Evolutionary conservation across 2,329 filamentous ascomycete genomes (phyloP).

Genomic region (Coniochaeta hoffmannii): DNA sequence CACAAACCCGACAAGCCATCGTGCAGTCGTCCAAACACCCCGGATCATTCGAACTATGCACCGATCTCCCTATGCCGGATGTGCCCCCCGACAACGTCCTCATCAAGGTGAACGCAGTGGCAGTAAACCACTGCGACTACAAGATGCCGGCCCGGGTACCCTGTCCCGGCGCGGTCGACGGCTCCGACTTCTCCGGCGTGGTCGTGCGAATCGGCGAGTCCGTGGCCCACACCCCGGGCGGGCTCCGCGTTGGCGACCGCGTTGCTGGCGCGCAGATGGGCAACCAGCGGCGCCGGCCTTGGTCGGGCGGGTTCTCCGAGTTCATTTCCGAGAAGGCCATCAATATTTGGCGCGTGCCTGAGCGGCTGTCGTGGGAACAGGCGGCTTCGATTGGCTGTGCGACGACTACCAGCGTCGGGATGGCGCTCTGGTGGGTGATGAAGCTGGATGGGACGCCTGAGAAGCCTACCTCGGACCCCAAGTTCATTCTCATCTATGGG

Average conservation of each 20-base stretch:
- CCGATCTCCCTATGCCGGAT: conserved; percentile 4
- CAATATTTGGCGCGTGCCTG: conserved; percentile 9
- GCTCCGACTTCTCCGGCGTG: conserved; percentile 22
- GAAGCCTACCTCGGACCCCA: conserved; percentile 7
- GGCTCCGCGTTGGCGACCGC: conserved; percentile 19
- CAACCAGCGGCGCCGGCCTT: conserved; percentile 8
- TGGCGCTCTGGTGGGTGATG: conserved; percentile 13
- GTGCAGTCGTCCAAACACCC: conserved; percentile 1
- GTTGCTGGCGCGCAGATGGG: conserved; percentile 15
- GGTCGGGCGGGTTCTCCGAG: conserved; percentile 15
- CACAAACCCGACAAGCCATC: background rate
- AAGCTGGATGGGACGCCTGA: conserved; percentile 11
- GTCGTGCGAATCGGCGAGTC: conserved; percentile 17
- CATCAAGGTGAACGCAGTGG: conserved; percentile 15
- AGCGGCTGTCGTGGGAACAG: conserved; percentile 9
- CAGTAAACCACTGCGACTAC: conserved; percentile 21
- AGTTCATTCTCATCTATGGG: conserved; percentile 15
- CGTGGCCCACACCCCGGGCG: conserved; percentile 4
- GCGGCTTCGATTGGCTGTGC: conserved; percentile 11
- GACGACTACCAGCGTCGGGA: conserved; percentile 9
- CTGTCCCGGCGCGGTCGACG: conserved; percentile 14
- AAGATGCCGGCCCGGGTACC: conserved; percentile 19
- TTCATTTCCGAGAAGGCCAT: conserved; percentile 8
- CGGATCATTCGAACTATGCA: conserved; percentile 1
- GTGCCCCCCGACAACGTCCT: conserved; percentile 10